Percentiles rank a stretch among this genome's conserved stretches.
Evolutionary conservation across 2,329 filamentous ascomycete genomes (phyloP).

Genomic region (Fusarium globosum): DNA sequence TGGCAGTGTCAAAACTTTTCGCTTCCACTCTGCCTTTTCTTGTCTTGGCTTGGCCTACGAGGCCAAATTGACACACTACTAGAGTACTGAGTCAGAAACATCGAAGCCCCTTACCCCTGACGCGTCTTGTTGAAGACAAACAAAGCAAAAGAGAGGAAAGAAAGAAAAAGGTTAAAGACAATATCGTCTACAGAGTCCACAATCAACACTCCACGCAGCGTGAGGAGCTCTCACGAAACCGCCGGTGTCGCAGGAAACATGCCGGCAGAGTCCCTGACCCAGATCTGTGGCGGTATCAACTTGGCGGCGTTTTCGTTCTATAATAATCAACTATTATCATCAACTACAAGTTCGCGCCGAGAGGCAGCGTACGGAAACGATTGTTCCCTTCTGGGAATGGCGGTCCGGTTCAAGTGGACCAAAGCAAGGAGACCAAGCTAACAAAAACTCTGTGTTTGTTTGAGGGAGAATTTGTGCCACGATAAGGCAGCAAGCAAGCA

Average conservation of each 20-base stretch:
- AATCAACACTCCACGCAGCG: neutral
- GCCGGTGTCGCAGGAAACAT: conserved; percentile 18
- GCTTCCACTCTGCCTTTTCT: neutral
- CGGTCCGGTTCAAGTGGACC: conserved; percentile 18
- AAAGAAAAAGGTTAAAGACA: conserved; percentile 4
- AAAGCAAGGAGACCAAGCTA: conserved; percentile 1
- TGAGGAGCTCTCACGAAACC: conserved; percentile 20
- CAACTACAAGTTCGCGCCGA: neutral
- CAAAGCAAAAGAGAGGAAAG: neutral
- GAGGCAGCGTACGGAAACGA: conserved; percentile 1
- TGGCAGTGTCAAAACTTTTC: conserved; percentile 7
- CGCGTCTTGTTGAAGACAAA: conserved; percentile 14
- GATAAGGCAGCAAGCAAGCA: neutral
- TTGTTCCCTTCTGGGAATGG: conserved; percentile 4
- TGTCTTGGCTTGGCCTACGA: neutral
- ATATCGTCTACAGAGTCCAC: neutral
- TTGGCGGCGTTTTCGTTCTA: conserved; percentile 1
- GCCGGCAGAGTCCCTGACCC: neutral
- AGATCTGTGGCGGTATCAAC: conserved; percentile 22
- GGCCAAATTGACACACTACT: neutral
- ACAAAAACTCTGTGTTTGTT: neutral
- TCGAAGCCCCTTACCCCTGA: conserved; percentile 11
- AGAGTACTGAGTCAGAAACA: conserved; percentile 11
- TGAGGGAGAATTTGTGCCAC: conserved; percentile 12
- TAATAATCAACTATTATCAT: neutral